Evolutionary conservation across 257 asterid species (phyloP).

Genomic region (Cynanchum wilfordii): DNA sequence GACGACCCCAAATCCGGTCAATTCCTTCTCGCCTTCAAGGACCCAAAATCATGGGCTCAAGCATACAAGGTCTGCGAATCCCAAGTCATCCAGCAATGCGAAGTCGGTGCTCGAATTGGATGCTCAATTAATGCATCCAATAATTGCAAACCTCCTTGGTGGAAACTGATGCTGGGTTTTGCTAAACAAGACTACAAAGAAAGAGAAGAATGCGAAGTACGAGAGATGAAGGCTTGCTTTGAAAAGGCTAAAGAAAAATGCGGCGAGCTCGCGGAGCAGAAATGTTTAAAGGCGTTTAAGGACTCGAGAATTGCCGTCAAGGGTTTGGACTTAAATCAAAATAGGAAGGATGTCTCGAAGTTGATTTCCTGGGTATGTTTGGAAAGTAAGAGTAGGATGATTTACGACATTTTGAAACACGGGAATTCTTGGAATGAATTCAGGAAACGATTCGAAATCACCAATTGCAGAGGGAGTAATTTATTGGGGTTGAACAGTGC

Average conservation of each 20-base stretch:
- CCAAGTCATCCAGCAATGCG: slow-evolving; percentile 63
- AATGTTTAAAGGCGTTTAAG: slow-evolving; percentile 54
- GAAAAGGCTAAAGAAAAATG: slow-evolving; percentile 53
- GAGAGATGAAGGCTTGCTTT: slow-evolving; percentile 64
- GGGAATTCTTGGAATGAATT: slow-evolving; percentile 49
- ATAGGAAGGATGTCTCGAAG: slow-evolving; percentile 43
- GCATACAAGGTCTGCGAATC: slow-evolving; percentile 49
- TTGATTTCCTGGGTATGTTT: slow-evolving; percentile 55
- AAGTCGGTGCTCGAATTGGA: slow-evolving; percentile 74
- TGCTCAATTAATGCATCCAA: slow-evolving; percentile 83
- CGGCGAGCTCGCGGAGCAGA: slow-evolving; percentile 46
- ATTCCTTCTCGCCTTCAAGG: slow-evolving; percentile 63
- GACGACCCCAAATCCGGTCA: slow-evolving; percentile 52
- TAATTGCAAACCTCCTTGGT: slow-evolving; percentile 80
- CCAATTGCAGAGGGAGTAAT: slow-evolving; percentile 51
- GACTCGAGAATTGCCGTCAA: slow-evolving; percentile 50
- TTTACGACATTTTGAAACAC: slow-evolving; percentile 29
- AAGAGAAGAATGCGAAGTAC: slow-evolving; percentile 73
- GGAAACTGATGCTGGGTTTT: slow-evolving; percentile 51
- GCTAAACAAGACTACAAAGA: slow-evolving; percentile 45
- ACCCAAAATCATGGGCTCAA: slow-evolving; percentile 52
- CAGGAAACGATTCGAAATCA: slow-evolving; percentile 31
- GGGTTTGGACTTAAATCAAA: slow-evolving; percentile 34
- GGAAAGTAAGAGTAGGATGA: slow-evolving; percentile 21
- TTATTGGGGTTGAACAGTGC: slow-evolving; percentile 34